A percentile compares a stretch with the other conserved stretches of the same genome.
phyloP scores from a whole-genome alignment of 2,329 filamentous ascomycete species.

The Trichoderma sp. region DNA sequence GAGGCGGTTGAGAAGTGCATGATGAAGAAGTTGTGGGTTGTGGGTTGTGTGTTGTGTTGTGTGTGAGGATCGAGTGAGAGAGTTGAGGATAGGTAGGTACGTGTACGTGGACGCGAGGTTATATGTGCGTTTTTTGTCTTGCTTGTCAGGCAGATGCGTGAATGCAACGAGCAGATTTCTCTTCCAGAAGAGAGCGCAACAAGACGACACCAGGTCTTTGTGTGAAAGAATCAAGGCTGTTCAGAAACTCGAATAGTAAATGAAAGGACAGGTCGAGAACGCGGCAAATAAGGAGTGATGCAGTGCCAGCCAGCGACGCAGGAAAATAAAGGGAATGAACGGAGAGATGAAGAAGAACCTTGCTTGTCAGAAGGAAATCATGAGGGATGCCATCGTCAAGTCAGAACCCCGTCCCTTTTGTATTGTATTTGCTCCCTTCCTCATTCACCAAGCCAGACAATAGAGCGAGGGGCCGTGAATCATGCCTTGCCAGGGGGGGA shows the following conservation, averaged over 20 bases:
- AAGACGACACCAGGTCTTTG: slow-evolving; percentile 24
- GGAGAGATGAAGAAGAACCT: not conserved
- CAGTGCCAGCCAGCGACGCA: slow-evolving; percentile 16
- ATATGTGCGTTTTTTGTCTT: not conserved
- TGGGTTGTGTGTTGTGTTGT: not conserved
- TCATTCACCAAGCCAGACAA: no score
- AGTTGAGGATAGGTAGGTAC: not conserved
- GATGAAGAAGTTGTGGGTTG: not conserved
- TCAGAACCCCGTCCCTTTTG: slow-evolving; percentile 15
- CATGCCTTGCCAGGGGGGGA: not conserved
- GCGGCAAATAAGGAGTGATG: not conserved
- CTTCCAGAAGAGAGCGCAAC: not conserved
- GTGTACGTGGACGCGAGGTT: not conserved
- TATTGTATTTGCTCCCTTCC: not conserved
- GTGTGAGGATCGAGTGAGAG: not conserved
- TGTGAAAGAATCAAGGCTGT: not conserved
- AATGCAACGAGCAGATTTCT: not conserved
- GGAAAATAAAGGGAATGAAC: slow-evolving; percentile 19
- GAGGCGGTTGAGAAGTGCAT: slow-evolving; percentile 38
- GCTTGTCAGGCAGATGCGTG: no score
- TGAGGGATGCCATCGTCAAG: not conserved
- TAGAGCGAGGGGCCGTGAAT: slow-evolving; percentile 16
- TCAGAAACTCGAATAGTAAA: not conserved
- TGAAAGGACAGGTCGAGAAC: not conserved
- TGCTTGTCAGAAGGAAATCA: not conserved